phyloP scores from a whole-genome alignment of 352 stramenopile species.

The Phytophthora syringae region DNA sequence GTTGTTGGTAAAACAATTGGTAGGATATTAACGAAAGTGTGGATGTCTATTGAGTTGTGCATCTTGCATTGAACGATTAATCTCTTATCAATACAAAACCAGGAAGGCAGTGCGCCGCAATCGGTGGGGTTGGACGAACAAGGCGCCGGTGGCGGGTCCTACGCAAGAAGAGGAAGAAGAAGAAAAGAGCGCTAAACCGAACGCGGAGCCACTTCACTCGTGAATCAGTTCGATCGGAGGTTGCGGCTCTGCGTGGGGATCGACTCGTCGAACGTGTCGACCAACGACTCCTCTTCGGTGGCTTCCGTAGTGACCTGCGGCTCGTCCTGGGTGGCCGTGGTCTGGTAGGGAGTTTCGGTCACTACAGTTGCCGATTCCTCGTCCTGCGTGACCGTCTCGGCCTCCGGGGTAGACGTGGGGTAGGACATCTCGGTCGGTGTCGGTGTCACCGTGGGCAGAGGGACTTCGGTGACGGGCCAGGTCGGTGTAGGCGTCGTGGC shows the following conservation, averaged over 20 bases:
- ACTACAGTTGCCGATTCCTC: conserved; percentile 10
- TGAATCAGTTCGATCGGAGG: conserved; percentile 30
- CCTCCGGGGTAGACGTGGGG: background rate
- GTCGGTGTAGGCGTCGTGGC: conserved; percentile 4
- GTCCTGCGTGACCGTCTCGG: conserved; percentile 1
- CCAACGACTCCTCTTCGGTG: conserved; percentile 17
- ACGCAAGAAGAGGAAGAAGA: conserved; percentile 16
- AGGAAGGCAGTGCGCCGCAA: conserved; percentile 6
- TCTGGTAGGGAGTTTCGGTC: conserved; percentile 19
- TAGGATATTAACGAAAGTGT: background rate
- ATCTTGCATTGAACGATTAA: conserved; percentile 35
- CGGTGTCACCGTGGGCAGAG: conserved; percentile 16
- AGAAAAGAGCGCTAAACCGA: conserved; percentile 24
- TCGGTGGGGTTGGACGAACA: conserved; percentile 14
- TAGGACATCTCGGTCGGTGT: conserved; percentile 18
- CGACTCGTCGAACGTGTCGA: conserved; percentile 26
- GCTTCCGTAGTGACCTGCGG: background rate
- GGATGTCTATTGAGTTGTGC: conserved; percentile 7
- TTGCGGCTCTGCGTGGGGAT: conserved; percentile 26
- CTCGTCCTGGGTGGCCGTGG: conserved; percentile 9
- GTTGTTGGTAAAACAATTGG: no score
- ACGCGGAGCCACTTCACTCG: background rate
- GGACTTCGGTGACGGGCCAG: conserved; percentile 15
- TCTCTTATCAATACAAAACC: conserved; percentile 28
- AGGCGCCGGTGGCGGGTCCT: conserved; percentile 1